Evolutionary conservation across 768 basidiomycete species (phyloP), one percentile per base, ranked within the genome.

Genomic region (Pisolithus albus): DNA sequence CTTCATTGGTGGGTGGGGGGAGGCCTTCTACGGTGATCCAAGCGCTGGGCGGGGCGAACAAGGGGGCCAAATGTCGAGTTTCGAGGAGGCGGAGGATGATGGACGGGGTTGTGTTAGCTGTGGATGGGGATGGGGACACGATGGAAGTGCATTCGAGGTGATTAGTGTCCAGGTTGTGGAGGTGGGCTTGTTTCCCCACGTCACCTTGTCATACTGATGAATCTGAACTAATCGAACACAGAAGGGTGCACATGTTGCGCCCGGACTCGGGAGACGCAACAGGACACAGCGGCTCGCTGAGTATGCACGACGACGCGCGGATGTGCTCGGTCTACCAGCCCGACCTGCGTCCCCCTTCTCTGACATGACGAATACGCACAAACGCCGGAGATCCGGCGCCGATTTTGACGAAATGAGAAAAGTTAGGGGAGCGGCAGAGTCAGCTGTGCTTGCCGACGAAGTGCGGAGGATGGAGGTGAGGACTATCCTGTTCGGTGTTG

Each of bases 91-190:
- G 7, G 75, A 76, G 37, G 80, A 84, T 53, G 84, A 85, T 58
- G 83, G 82, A 24, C 66, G 83, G 44, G 71, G 75, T 9, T 66
- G 86, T 57, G 70, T 76, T n/a, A 86, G 84, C 64, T 82, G 79
- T 8, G 79, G 79, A 0, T 88, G 87, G 88, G 86, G 86, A n/a
- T 80, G 77, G 56, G 81, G 83, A 2, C 88, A 88, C 56, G 86
- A 88, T 54, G 88, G 87, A 23, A 81, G 83, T 59, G 85, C 82
- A 23, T 76, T 88, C 58, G 88, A 88, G 70, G 76, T 89, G 49
- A 64, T 88, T 16, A 72, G 70, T 23, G 84, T 80, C 16, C 74
- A 80, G 56, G 82, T 86, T 61, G 75, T 81, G 44, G 72, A 81
- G 74, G 88, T 88, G 56, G 34, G 80, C 66, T 49, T 52, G 10